Conservation (phyloP, 495 filamentous ascomycete genomes). For the Lasiosphaeria miniovina region DNA sequence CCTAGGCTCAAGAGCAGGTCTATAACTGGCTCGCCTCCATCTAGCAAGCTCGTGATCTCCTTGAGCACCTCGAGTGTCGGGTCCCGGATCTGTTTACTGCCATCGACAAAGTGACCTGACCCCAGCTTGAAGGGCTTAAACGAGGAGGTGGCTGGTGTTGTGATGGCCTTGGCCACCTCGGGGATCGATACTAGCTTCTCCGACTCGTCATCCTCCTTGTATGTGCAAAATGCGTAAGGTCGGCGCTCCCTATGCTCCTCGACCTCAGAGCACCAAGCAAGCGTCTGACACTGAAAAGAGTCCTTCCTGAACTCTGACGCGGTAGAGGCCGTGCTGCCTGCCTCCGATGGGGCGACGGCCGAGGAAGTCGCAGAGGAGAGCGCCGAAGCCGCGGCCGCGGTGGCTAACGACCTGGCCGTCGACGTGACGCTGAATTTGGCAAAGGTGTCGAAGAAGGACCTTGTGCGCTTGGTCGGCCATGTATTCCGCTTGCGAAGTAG, state of each 20-base stretch:
- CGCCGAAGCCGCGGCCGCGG: neutral
- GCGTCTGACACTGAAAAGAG: slow-evolving; percentile 29
- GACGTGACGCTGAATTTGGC: slow-evolving; percentile 27
- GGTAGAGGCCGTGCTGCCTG: slow-evolving; percentile 7
- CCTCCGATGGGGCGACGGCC: neutral
- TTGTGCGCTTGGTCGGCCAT: slow-evolving; percentile 29
- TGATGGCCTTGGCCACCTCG: slow-evolving; percentile 35
- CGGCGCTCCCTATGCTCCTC: slow-evolving; percentile 19
- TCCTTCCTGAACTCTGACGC: slow-evolving; percentile 27
- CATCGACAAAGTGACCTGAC: slow-evolving; percentile 33
- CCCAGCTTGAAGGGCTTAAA: slow-evolving; percentile 37
- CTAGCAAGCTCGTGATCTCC: slow-evolving; percentile 26
- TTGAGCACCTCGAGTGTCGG: slow-evolving; percentile 31
- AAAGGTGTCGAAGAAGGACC: slow-evolving; percentile 34
- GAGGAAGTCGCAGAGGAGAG: slow-evolving; percentile 4
- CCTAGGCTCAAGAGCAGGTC: slow-evolving; percentile 29
- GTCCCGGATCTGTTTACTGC: slow-evolving; percentile 34
- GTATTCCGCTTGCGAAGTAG: slow-evolving; percentile 24
- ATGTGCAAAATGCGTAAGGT: slow-evolving; percentile 34
- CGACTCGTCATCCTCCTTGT: slow-evolving; percentile 26
- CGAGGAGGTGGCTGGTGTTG: slow-evolving; percentile 24
- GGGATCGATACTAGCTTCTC: slow-evolving; percentile 28
- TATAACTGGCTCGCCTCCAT: slow-evolving; percentile 23
- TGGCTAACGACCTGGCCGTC: slow-evolving; percentile 1
- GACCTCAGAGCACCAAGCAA: slow-evolving; percentile 35